Base-by-base conservation (phyloP, 2,329 filamentous ascomycete genomes). In the Microcyclospora tardicrescens region DNA sequence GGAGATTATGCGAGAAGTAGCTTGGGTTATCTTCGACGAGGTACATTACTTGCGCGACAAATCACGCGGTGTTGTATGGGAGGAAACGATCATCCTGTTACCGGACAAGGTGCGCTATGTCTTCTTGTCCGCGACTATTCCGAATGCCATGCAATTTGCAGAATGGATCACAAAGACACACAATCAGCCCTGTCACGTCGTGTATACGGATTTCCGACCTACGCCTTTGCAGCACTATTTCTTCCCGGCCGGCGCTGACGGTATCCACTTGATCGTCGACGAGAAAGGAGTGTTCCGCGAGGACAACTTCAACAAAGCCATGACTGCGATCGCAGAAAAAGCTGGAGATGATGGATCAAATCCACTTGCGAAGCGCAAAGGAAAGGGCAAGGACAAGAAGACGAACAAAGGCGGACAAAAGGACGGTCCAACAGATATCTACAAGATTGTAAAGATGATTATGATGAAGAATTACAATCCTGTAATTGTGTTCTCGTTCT, bases 141-240 rank as follows among this genome's bases (percentile, higher is more conserved):
- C 91, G 39, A 98, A 98, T 58, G 87, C 91, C 37, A 95, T 96
- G 75, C 91, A 98, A 61, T 98, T 98, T 54, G 91, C 91, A 51
- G 89, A 98, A 61, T 98, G 91, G 91, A 93, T 98, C 54, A 86
- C 84, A 52, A 96, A 96, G 66, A 96, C 89, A 41, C 93, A 98
- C 61, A 82, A 84, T 48, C 93, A 98, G 57, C 89, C 91, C 6
- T 98, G 91, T 51, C 93, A 98, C 69, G 93, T 98, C 46, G 91
- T 98, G 2, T 98, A 98, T 62, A 98, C 91, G 37, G 89, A 98
- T 64, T 98, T 96, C 69, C 77, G 91, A 57, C 91, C 91, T 14
- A 98, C 91, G 0, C 91, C 91, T 1, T 67, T 98, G 27, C 91
- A 98, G 57, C 91, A 96, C 61, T 98, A 98, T 65, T 93, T 96